Percentiles rank a stretch among this genome's conserved stretches.
phyloP scores from a whole-genome alignment of 441 rosid species.

The Kokia cookei region DNA sequence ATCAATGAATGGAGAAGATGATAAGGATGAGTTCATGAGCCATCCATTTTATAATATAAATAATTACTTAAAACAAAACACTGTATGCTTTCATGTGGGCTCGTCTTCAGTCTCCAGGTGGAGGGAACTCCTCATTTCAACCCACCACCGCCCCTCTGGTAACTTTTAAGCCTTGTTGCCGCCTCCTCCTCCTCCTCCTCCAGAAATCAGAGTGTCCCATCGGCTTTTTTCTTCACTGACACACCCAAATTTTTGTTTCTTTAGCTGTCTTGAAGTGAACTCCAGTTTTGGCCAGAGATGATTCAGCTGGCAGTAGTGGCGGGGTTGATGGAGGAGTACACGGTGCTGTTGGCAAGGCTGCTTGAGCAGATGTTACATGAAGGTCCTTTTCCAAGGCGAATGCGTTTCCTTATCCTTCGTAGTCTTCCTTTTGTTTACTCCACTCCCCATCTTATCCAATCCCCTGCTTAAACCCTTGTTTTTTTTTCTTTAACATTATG shows the following conservation, averaged over 20 bases:
- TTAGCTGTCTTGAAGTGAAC: too few relatives aligned
- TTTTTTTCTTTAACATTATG: not conserved
- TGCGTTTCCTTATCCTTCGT: constrained; percentile 63
- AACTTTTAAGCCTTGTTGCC: not conserved
- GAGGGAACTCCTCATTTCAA: not conserved
- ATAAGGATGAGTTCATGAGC: not conserved
- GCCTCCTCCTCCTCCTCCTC: not conserved
- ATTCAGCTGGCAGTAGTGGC: constrained; percentile 53
- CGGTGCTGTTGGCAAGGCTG: constrained; percentile 49
- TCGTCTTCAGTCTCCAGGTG: not conserved
- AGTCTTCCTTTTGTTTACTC: constrained; percentile 54
- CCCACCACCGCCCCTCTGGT: not conserved
- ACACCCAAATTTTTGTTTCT: not conserved
- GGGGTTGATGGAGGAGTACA: constrained; percentile 75
- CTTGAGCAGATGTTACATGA: constrained; percentile 53
- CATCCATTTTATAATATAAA: not conserved
- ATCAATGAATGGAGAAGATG: not conserved
- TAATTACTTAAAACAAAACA: not conserved
- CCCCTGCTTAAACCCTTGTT: constrained; percentile 5
- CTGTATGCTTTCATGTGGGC: not conserved
- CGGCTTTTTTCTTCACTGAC: not conserved
- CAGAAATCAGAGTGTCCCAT: not conserved
- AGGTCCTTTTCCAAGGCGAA: constrained; percentile 68
- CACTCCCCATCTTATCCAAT: constrained; percentile 6
- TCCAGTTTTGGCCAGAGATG: constrained; percentile 25